Percentiles rank a stretch among this genome's conserved stretches.
Evolutionary conservation across 345 rosid genomes (phyloP).

Genomic region (Acer campestre): DNA sequence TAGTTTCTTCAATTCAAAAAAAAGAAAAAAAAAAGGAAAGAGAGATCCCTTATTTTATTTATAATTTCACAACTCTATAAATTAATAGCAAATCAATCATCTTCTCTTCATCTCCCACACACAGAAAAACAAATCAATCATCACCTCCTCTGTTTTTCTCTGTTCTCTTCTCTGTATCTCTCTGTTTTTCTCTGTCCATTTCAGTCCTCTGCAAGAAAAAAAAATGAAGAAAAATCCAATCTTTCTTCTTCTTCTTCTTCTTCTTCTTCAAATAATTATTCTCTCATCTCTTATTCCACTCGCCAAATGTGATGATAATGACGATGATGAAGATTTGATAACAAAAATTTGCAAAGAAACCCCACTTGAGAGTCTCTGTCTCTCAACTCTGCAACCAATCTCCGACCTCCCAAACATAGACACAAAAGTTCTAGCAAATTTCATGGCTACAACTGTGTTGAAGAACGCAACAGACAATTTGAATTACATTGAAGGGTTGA

Average conservation of each 20-base stretch:
- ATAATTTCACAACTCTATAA: not conserved
- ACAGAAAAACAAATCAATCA: slow-evolving; percentile 8
- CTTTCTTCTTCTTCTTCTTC: slow-evolving; percentile 15
- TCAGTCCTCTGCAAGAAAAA: slow-evolving; percentile 18
- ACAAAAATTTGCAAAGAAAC: slow-evolving; percentile 67
- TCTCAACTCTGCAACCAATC: slow-evolving; percentile 45
- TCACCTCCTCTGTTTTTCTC: not conserved
- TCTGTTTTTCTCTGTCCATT: not conserved
- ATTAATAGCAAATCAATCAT: not conserved
- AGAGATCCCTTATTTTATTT: not conserved
- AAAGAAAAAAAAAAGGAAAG: not conserved
- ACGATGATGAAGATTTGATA: slow-evolving; percentile 32
- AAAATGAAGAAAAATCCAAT: slow-evolving; percentile 12
- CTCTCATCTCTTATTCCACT: slow-evolving; percentile 6
- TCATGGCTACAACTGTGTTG: slow-evolving; percentile 45
- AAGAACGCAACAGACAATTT: slow-evolving; percentile 62
- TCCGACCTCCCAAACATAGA: slow-evolving; percentile 37
- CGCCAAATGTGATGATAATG: slow-evolving; percentile 27
- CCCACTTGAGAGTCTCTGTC: slow-evolving; percentile 70
- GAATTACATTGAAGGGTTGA: slow-evolving; percentile 44
- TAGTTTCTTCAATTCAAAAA: not conserved
- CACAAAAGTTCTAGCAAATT: slow-evolving; percentile 44
- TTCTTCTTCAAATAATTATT: slow-evolving; percentile 6
- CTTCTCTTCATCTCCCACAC: not conserved
- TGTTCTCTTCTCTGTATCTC: too few relatives aligned